A percentile compares a stretch with the other conserved stretches of the same genome.
These are phyloP conservation scores for Rachicladosporium sp. DNA, from an alignment of 2,329 filamentous ascomycete species.

Conservation along the genomic window DNA sequence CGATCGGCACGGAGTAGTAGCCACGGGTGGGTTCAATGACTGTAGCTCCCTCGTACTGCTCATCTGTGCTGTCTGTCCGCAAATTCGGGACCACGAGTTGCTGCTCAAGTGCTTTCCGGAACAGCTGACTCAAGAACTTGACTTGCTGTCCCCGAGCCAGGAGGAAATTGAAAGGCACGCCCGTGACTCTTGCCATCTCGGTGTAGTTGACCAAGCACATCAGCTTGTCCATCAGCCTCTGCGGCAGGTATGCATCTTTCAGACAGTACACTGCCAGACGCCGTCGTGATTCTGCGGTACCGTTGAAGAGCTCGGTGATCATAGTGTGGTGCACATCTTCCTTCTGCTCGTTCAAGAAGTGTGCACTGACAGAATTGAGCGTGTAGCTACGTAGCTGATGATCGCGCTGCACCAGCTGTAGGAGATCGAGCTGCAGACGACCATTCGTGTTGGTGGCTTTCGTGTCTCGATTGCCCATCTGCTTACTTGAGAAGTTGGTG, in stretches of 20 bases:
- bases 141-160: conserved; percentile 89
- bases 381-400: conserved; percentile 95
- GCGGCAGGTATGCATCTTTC: conserved; percentile 92
- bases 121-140: conserved; percentile 94
- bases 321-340: conserved; percentile 98
- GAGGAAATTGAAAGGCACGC: conserved; percentile 91
- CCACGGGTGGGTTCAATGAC: conserved; percentile 91
- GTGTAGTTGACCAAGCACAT: conserved; percentile 99
- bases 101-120: conserved; percentile 86
- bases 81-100: conserved; percentile 89
- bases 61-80: conserved; percentile 54
- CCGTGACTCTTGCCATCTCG: conserved; percentile 98
- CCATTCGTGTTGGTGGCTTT: conserved; percentile 93
- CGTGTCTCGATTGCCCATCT: conserved; percentile 92
- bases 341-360: conserved; percentile 94
- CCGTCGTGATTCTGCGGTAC: conserved; percentile 81
- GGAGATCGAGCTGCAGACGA: conserved; percentile 77
- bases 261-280: conserved; percentile 90
- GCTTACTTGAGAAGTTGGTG: conserved; percentile 89
- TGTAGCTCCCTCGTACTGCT: conserved; percentile 94
- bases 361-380: conserved; percentile 85
- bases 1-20: conserved; percentile 90
- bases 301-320: conserved; percentile 97
- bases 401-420: conserved; percentile 92
- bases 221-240: conserved; percentile 89